Base-by-base conservation (phyloP, 1,284 basidiomycete genomes). In the Ganoderma boninense region DNA sequence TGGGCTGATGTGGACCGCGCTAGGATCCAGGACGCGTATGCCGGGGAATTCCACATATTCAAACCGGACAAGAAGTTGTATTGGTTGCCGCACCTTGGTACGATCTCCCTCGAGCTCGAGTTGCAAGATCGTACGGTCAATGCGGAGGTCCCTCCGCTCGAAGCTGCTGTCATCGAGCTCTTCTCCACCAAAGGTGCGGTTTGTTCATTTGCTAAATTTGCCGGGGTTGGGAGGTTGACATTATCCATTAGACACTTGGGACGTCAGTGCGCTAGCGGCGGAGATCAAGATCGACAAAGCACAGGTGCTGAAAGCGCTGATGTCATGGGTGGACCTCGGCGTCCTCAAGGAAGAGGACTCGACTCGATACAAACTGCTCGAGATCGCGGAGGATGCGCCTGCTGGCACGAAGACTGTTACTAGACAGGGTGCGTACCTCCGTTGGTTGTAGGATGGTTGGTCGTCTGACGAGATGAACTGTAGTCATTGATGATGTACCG, bases 11-110 rank as follows among this genome's bases (percentile, higher is more conserved):
- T n/a, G 54, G 52, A 66, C 26, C 52, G 60, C 44, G 26, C 42
- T 71, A 97, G 95, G 42, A 82, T 92, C 10, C 93, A 96, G 81
- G 86, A 90, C 44, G 80, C 86, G 43, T 98, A 97, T 78, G 89
- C 93, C 6, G 86, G 88, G 56, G 90, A 93, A 72, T 98, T 93
- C 79, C 85, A 85, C 29, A 83, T 84, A 16, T 94, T 96, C 83
- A 97, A 97, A 77, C 95, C 95, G 0, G 96, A 97, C 81, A 97
- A 98, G 84, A 89, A 87, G 73, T 86, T 98, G 42, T 88, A 90
- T 66, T 98, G 95, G 92, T 80, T 97, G 7, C 92, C 95, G 14
- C 92, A 96, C 77, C 87, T 97, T 23, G 97, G 97, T 0, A 94
- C 91, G 2, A 89, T 97, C 38, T 85, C 89, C 54, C 79, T 98